phyloP scores from a whole-genome alignment of 306 rosid species.

The Cucurbita argyrosperma region DNA sequence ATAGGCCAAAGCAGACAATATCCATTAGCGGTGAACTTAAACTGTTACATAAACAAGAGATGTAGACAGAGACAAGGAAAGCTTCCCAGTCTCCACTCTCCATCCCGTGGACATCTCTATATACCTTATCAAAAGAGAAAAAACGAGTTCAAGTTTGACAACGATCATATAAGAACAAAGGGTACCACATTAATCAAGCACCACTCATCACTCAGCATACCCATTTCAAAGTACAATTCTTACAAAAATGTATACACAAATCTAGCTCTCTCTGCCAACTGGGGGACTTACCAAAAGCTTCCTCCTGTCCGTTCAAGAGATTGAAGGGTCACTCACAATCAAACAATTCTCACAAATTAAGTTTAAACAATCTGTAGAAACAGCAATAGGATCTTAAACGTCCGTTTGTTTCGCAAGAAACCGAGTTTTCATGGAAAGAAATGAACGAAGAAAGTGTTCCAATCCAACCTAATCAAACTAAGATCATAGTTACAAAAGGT shows the following conservation, averaged over 20 bases:
- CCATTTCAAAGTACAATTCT: neutral
- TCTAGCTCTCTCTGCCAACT: neutral
- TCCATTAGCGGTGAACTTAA: too few relatives aligned
- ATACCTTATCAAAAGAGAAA: too few relatives aligned
- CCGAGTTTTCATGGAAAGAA: too few relatives aligned
- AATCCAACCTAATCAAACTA: too few relatives aligned
- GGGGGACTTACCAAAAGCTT: neutral
- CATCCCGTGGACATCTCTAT: too few relatives aligned
- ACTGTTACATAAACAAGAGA: too few relatives aligned
- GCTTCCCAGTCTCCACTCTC: too few relatives aligned
- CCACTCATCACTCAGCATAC: neutral
- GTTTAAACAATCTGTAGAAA: neutral
- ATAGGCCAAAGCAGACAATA: too few relatives aligned
- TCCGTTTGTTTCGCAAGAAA: neutral
- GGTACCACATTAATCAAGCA: neutral
- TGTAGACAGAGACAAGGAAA: too few relatives aligned
- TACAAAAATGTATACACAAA: neutral
- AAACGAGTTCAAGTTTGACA: too few relatives aligned
- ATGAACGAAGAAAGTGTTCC: too few relatives aligned
- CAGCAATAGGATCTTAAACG: neutral
- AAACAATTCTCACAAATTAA: neutral
- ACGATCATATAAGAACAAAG: neutral
- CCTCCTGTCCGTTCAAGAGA: neutral
- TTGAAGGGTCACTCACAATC: neutral
- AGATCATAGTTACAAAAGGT: too few relatives aligned